Evolutionary conservation across 805 yeast genomes (phyloP), one percentile per base, ranked within the genome.

Genomic region (Metschnikowia picachoensis): DNA sequence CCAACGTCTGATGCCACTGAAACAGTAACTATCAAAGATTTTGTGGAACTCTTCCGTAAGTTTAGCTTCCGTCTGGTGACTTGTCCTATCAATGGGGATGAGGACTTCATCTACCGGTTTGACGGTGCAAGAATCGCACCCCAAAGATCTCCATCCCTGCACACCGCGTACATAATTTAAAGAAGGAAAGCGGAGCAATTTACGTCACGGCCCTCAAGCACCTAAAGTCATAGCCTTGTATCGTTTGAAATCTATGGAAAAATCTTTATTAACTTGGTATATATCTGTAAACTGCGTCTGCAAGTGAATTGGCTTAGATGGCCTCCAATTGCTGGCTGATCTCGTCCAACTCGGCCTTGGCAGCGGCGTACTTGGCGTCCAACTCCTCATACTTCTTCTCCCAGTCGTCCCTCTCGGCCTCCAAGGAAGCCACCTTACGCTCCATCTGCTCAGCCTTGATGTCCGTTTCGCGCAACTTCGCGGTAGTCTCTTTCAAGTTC

Each of bases 371-470:
- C 73, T 91, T 85, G 64, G 78, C 83, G 58, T 84, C 76, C 68
- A 92, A 74, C 65, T 88, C 96, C 75, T 92, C 98, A 63, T 76
- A 85, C 74, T 89, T 90, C 75, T 80, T 79, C 76, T 94, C 65
- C 80, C 87, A 79, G 53, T 84, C 87, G 59, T 88, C 94, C 72
- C 87, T 89, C 76, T 94, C 98, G 57, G 84, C 74, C 75, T 92
- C 98, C 65, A 91, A 78, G 32, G 96, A 87, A 50, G 88, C 78
- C 49, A 92, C 96, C 74, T 86, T 89, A 75, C 96, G 87, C 74
- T 90, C 96, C 69, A 89, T 79, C 70, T 89, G 95, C 74, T 94
- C 99, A 57, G 94, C 92, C 76, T 89, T 89, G 74, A 94, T 82
- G 65, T 94, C 99, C 48, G 96, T 83, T 67, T 89, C 96, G 72